Base-by-base conservation (phyloP, 495 filamentous ascomycete genomes). In the Hypoxylon lienhwacheense region DNA sequence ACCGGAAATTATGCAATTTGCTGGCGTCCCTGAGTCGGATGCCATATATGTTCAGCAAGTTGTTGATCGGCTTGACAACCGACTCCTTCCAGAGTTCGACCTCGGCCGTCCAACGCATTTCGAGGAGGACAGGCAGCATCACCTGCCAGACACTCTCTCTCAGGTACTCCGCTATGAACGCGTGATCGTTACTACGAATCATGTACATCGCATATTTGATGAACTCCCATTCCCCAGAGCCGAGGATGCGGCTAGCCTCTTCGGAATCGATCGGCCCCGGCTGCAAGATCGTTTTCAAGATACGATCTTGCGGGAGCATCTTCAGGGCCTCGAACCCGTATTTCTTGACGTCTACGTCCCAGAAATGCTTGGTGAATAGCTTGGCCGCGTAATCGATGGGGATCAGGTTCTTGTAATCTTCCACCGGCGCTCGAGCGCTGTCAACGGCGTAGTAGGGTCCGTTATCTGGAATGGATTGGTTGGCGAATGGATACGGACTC, bases 291-390 rank as follows among this genome's bases (percentile, higher is more conserved):
- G 37, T 41, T 37, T 59, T 64, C 6, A 15, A 36, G 3, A 34
- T 0, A 1, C 5, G 14, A n/a, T 33, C 10, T 10, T 14, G 26
- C 7, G 56, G 12, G 21, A 20, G 8, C 25, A 62, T 22, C 40
- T 56, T 63, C 7, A 66, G 1, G 16, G 61, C 41, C 1, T 45
- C 33, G 20, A 24, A 33, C 10, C 64, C 59, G 26, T 50, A 65
- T 2, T 5, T 15, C 1, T 0, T 12, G 43, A 55, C 56, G 4
- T 59, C 43, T 5, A 15, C 21, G 8, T 54, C 24, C 66, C 66
- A 69, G 43, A 67, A 69, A 0, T 21, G n/a, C 37, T 61, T 26
- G 1, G 1, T 47, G 44, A 69, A 69, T 10, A 69, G 47, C 32
- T 59, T 58, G 25, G 42, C 49, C 7, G 59, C 20, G 33, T 48